Base-by-base conservation (phyloP, 1,139 yeast species). In the Pichia cactophila region DNA sequence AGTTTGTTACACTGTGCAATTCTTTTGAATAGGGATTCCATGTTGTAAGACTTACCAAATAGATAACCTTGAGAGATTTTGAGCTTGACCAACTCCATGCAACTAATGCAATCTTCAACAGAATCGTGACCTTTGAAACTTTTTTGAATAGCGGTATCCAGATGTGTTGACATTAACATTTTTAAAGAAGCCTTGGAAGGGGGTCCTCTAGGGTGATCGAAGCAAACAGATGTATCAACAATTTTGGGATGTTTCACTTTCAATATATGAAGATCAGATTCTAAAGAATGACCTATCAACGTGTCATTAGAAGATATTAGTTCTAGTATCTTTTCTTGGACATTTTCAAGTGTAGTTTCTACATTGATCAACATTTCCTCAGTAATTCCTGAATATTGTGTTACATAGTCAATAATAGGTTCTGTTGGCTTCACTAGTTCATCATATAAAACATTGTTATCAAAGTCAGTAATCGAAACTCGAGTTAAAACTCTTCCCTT, bases 341-440 rank as follows among this genome's bases (percentile, higher is more conserved):
- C 78, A 55, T 90, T 95, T 10, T 64, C 56, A 23, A 84, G 65
- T 0, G 84, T 78, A 0, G 87, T 85, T 0, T 83, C 78, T 2
- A 86, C 92, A 45, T 72, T 74, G 20, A 64, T 61, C 11, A 92
- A 69, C 59, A 74, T 68, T 51, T 83, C 92, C 51, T 75, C 78
- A 0, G 96, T 87, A 44, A 92, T 86, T 0, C 98, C 98, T 26
- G 96, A 88, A 61, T 78, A 92, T 57, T 72, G 70, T 0, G 97
- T 92, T 28, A 86, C 69, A 61, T 90, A 92, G 63, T 92, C 94
- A 0, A 76, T 76, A 48, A 92, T 88, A 41, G 75, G 78, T 33
- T 75, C 84, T 1, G 70, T 71, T 0, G 97, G 98, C 60, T 84
- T 80, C 5, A 92, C 96, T 29, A 80, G 73, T 55, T 80, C 75